Percentiles rank a stretch among this genome's conserved stretches.
These are phyloP conservation scores for Kodamaea leandrae DNA, from an alignment of 805 yeast genomes.

Conservation along the genomic window DNA sequence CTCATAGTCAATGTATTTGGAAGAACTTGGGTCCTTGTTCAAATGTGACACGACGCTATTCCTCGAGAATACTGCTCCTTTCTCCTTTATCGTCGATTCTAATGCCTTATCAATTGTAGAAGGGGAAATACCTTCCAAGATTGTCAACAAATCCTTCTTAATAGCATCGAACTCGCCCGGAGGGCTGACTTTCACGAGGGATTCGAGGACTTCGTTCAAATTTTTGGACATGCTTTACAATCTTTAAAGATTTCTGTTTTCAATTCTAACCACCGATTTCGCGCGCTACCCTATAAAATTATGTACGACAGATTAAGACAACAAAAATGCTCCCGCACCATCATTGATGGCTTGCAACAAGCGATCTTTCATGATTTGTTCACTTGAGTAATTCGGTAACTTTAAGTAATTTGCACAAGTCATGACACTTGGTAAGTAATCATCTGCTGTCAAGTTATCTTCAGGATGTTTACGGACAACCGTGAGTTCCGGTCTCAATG, in stretches of 20 bases:
- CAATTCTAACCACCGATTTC: background rate
- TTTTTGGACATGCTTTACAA: constrained; percentile 19
- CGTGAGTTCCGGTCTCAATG: constrained; percentile 77
- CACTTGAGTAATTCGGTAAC: constrained; percentile 74
- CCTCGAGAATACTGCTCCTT: constrained; percentile 30
- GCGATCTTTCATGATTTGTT: constrained; percentile 55
- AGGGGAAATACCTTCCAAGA: constrained; percentile 20
- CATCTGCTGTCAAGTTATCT: constrained; percentile 63
- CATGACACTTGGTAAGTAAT: constrained; percentile 94
- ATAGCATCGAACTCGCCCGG: constrained; percentile 37
- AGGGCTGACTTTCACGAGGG: constrained; percentile 36
- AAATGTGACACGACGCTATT: constrained; percentile 31
- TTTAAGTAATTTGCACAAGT: constrained; percentile 95
- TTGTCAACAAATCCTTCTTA: constrained; percentile 21
- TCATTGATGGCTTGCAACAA: constrained; percentile 73
- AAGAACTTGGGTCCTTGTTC: constrained; percentile 30
- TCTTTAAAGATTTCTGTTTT: background rate
- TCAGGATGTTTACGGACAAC: constrained; percentile 86
- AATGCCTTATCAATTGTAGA: constrained; percentile 27
- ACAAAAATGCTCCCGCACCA: constrained; percentile 83
- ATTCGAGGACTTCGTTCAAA: constrained; percentile 25
- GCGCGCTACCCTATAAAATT: background rate
- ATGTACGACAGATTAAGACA: constrained; percentile 48
- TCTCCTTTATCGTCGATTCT: constrained; percentile 27
- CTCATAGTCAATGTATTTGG: constrained; percentile 54